Evolutionary conservation across 2,329 filamentous ascomycete species (phyloP), one percentile per base, ranked within the genome.

Genomic region (Pseudocercospora vitis): DNA sequence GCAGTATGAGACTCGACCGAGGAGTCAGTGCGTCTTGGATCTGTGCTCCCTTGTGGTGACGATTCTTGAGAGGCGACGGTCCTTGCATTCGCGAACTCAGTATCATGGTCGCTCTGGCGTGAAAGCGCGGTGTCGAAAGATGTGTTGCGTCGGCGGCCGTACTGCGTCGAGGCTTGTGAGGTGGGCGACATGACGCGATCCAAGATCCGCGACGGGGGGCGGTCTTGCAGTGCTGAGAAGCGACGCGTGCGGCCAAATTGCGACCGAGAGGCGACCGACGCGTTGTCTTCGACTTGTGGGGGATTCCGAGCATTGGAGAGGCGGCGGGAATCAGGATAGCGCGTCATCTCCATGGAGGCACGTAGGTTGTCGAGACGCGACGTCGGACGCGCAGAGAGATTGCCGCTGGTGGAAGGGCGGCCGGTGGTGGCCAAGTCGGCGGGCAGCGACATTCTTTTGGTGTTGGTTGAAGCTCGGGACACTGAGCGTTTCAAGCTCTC

Each of bases 1-100:
- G 89, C 90, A 1, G 87, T 91, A 0, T 89, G 94, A 0, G 94
- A 97, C 28, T 88, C 80, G 0, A 88, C 92, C 0, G 94, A 97
- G 64, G 90, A 69, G 26, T 68, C 69, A 7, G 61, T 76, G 63
- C 14, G 71, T 73, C 54, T 81, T 74, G 35, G 69, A 39, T 79
- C 78, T 7, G 68, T 65, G 32, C 67, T 71, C 70, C 76, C 55
- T 65, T 71, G 53, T 62, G 64, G 65, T 3, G 67, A 45, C n/a
- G 23, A 67, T n/a, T 66, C 60, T 35, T 62, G 60, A 37, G 52
- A 52, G 16, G 51, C 37, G 9, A 48, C 16, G 5, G 52, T 53
- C 18, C 40, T n/a, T n/a, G n/a, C 26, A 14, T 49, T 40, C 44
- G 37, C 37, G 26, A 52, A 21, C 12, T 37, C 16, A 23, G 50